Percentiles rank a stretch among this genome's conserved stretches.
Conservation (phyloP, 257 asterid species). For the Striga asiatica region DNA sequence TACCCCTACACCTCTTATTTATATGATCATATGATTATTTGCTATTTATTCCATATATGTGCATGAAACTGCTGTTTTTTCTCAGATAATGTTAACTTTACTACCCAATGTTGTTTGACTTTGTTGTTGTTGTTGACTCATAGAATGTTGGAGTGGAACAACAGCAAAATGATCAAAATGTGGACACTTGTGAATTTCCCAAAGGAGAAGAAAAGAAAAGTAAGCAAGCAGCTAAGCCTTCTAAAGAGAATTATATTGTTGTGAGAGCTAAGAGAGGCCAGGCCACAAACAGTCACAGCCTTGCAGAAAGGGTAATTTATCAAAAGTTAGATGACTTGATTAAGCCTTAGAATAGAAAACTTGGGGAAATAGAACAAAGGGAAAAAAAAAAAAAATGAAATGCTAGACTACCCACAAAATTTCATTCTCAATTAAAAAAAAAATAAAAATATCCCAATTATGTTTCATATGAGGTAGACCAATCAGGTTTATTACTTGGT, state of each 20-base stretch:
- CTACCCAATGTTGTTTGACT: neutral
- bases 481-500: too few species aligned
- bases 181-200: constrained; percentile 28
- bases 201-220: constrained; percentile 33
- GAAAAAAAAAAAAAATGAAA: too few species aligned
- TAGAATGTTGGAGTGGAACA: constrained; percentile 39
- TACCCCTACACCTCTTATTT: too few species aligned
- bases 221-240: constrained; percentile 34
- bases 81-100: neutral
- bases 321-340: too few species aligned
- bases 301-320: constrained; percentile 64
- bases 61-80: neutral
- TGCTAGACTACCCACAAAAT: too few species aligned
- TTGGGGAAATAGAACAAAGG: too few species aligned
- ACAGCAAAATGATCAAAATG: constrained; percentile 25
- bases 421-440: too few species aligned
- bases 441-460: too few species aligned
- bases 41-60: too few species aligned
- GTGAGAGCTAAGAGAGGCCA: constrained; percentile 78
- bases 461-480: too few species aligned
- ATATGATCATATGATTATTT: neutral
- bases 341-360: too few species aligned
- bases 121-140: neutral
- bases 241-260: constrained; percentile 61
- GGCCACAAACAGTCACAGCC: constrained; percentile 81